Conservation (phyloP, 192 early-diverging fungal species). For the Kappamyces sp. region DNA sequence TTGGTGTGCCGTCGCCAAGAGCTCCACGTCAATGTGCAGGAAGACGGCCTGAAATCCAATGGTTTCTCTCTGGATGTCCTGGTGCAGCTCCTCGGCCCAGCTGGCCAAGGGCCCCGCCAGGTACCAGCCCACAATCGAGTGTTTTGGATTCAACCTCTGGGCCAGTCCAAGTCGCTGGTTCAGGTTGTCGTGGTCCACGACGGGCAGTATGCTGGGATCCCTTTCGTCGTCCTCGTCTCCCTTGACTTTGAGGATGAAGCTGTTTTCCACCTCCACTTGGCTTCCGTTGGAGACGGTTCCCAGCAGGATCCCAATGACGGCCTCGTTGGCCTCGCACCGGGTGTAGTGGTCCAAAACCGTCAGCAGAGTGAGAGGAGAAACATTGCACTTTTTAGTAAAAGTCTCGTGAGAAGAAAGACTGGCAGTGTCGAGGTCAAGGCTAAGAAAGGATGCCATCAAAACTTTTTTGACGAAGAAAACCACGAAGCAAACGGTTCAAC, state of each 20-base stretch:
- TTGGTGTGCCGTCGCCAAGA: background rate
- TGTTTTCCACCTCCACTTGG: background rate
- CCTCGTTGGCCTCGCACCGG: slow-evolving; percentile 64
- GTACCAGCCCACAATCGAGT: slow-evolving; percentile 12
- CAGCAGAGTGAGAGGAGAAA: slow-evolving; percentile 75
- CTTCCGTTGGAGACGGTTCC: slow-evolving; percentile 61
- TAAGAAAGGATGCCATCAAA: no score
- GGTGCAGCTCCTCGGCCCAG: background rate
- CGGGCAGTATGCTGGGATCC: background rate
- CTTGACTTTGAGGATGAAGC: background rate
- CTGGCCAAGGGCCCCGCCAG: background rate
- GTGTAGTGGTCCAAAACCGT: slow-evolving; percentile 88
- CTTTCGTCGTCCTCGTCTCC: background rate
- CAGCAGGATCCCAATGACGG: slow-evolving; percentile 86
- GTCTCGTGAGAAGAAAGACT: no score
- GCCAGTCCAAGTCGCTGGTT: background rate
- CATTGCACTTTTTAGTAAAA: background rate
- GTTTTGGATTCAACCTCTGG: background rate
- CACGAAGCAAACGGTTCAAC: no score
- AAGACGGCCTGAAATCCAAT: background rate
- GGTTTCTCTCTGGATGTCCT: background rate
- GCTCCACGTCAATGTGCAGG: slow-evolving; percentile 3
- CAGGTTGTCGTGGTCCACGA: slow-evolving; percentile 8
- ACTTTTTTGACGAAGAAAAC: no score
- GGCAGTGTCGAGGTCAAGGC: no score